Conservation (phyloP, 1,284 basidiomycete genomes). For the Marasmius sp. region DNA sequence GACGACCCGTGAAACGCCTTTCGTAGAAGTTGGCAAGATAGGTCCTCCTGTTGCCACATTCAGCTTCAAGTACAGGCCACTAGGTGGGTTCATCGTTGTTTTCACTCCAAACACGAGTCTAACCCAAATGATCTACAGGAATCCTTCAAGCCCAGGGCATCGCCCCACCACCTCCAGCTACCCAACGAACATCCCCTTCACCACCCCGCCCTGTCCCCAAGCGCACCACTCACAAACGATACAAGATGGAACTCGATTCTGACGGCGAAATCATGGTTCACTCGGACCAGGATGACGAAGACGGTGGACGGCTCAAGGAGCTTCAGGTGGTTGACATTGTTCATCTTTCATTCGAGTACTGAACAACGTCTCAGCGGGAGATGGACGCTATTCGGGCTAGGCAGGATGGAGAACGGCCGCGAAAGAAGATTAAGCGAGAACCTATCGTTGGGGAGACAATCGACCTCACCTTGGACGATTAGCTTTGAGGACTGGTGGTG, state of each 20-base stretch:
- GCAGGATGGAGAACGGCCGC: background rate
- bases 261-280: background rate
- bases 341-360: background rate
- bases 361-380: background rate
- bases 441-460: background rate
- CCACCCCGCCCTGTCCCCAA: background rate
- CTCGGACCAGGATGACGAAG: background rate
- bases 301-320: background rate
- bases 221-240: background rate
- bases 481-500: too few relatives aligned
- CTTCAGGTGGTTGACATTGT: background rate
- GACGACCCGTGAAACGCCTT: too few relatives aligned
- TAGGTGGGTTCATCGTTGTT: background rate
- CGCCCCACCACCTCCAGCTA: background rate
- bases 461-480: background rate
- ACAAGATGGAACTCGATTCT: background rate
- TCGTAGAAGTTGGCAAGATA: too few relatives aligned
- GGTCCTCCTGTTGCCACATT: background rate
- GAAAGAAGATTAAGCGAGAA: background rate
- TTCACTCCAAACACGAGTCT: background rate
- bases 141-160: constrained; percentile 6
- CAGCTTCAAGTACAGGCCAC: background rate
- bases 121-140: background rate
- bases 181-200: background rate
- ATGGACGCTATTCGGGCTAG: background rate